Conservation (phyloP, 345 rosid species). For the Brassica incana region DNA sequence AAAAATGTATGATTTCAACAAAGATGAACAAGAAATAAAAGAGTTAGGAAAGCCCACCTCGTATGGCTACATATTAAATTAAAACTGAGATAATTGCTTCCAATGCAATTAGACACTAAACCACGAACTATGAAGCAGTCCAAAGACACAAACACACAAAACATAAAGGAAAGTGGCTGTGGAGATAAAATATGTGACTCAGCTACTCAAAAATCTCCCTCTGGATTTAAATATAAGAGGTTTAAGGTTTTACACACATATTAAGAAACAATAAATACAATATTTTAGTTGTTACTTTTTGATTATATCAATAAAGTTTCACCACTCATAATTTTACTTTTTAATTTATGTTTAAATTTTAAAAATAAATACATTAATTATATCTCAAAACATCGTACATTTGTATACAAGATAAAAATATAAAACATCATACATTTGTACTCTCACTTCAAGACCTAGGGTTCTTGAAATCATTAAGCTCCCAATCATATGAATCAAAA, state of each 20-base stretch:
- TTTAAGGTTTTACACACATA: too few species aligned
- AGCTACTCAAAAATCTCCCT: slow-evolving; percentile 17
- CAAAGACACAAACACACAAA: slow-evolving; percentile 2
- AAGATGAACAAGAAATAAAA: slow-evolving; percentile 21
- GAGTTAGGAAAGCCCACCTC: slow-evolving; percentile 9
- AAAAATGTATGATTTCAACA: slow-evolving; percentile 33
- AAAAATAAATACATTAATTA: too few species aligned
- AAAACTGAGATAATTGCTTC: slow-evolving; percentile 33
- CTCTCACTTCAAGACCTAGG: slow-evolving; percentile 12
- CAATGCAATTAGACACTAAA: slow-evolving; percentile 5
- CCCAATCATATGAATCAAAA: slow-evolving; percentile 20
- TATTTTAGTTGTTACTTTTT: too few species aligned
- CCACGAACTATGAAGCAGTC: neutral
- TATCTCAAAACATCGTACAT: too few species aligned
- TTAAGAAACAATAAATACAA: too few species aligned
- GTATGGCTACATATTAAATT: slow-evolving; percentile 11
- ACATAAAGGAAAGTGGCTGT: neutral
- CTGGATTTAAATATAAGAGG: too few species aligned
- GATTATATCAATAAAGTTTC: too few species aligned
- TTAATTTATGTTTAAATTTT: too few species aligned
- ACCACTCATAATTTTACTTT: too few species aligned
- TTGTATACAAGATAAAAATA: too few species aligned
- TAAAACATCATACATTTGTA: too few species aligned
- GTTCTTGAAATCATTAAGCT: slow-evolving; percentile 9
- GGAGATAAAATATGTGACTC: slow-evolving; percentile 11